phyloP scores from a whole-genome alignment of 129 eudicot species.

The Centrapalus pauciflorus region DNA sequence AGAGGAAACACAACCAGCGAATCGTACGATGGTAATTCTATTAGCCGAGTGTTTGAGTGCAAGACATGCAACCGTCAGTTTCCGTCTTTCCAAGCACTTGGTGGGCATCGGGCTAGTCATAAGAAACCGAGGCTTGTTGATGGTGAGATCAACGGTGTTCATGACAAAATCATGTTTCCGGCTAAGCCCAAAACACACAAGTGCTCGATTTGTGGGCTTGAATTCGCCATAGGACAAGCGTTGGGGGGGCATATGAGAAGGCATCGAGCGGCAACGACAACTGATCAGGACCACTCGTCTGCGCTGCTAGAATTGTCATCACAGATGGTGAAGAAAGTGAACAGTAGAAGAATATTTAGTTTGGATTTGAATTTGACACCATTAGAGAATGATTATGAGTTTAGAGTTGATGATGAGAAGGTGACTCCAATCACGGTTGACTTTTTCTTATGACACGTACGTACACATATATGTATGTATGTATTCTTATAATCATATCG shows the following conservation, averaged over 20 bases:
- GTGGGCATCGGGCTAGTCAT: constrained; percentile 96
- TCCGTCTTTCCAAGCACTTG: constrained; percentile 86
- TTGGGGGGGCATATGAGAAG: constrained; percentile 92
- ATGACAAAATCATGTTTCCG: constrained; percentile 6
- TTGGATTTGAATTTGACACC: constrained; percentile 89
- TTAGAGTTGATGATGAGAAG: constrained; percentile 37
- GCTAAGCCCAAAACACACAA: constrained; percentile 70
- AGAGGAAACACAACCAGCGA: constrained; percentile 12
- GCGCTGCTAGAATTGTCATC: constrained; percentile 11
- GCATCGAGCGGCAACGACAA: constrained; percentile 36
- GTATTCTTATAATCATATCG: constrained; percentile 11
- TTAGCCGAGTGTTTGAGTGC: constrained; percentile 59
- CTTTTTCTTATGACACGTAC: constrained; percentile 28
- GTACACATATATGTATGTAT: too few species aligned
- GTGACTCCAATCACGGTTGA: constrained; percentile 33
- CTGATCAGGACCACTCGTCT: constrained; percentile 23
- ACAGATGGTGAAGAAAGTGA: constrained; percentile 44
- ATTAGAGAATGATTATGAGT: constrained; percentile 51
- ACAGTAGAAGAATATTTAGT: constrained; percentile 44
- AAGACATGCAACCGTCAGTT: constrained; percentile 80
- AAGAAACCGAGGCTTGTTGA: constrained; percentile 58
- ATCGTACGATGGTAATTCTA: background rate
- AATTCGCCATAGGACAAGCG: constrained; percentile 83
- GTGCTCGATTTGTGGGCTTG: constrained; percentile 76
- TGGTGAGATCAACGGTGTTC: constrained; percentile 12